Conservation (phyloP, 306 rosid genomes). For the Casuarina glauca region DNA sequence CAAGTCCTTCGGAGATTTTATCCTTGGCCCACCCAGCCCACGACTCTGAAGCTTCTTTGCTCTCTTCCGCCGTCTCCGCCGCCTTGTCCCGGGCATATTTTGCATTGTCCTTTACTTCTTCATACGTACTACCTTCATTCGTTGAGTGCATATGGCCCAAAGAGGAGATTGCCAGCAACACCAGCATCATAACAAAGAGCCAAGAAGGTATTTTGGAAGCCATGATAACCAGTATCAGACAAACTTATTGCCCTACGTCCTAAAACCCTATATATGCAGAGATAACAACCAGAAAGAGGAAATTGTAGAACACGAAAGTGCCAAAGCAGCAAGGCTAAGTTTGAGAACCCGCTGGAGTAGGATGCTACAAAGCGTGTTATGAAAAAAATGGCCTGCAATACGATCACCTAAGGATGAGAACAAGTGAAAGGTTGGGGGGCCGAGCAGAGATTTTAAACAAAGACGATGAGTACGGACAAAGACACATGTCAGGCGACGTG, state of each 20-base stretch:
- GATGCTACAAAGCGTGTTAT: not conserved
- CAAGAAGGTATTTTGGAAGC: slow-evolving; percentile 34
- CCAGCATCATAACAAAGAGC: slow-evolving; percentile 19
- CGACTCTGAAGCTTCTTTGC: slow-evolving; percentile 51
- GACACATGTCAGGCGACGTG: slow-evolving; percentile 39
- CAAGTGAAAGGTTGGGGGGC: not conserved
- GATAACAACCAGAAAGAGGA: too few species aligned
- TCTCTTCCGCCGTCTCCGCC: slow-evolving; percentile 40
- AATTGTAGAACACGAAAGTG: not conserved
- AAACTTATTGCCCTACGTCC: not conserved
- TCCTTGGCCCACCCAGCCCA: slow-evolving; percentile 95
- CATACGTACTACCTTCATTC: slow-evolving; percentile 39
- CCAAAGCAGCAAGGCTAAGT: not conserved
- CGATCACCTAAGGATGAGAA: not conserved
- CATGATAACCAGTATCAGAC: slow-evolving; percentile 24
- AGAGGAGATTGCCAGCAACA: slow-evolving; percentile 18
- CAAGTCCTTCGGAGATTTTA: slow-evolving; percentile 64
- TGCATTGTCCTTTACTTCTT: slow-evolving; percentile 33
- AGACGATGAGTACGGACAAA: slow-evolving; percentile 5
- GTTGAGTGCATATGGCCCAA: slow-evolving; percentile 43
- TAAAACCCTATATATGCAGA: too few species aligned
- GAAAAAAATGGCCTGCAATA: not conserved
- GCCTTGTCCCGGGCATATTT: slow-evolving; percentile 27
- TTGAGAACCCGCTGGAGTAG: not conserved
- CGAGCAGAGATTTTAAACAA: slow-evolving; percentile 9